Evolutionary conservation across 768 basidiomycete species (phyloP), one percentile per base, ranked within the genome.

Genomic region (Termitomyces sp.): DNA sequence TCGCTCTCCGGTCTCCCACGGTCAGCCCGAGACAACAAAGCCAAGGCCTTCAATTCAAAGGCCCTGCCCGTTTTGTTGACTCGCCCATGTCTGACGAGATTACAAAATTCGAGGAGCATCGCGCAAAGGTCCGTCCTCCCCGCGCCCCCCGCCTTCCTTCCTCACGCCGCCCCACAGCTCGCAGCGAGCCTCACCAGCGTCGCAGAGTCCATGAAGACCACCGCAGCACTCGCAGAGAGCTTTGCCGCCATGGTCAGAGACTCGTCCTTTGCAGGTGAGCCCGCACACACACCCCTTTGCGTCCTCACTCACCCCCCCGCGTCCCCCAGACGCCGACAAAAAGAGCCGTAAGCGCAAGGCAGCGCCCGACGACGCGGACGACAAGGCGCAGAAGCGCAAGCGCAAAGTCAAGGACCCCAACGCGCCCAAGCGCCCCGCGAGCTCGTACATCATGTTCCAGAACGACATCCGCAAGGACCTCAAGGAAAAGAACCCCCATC

Each of bases 381-480:
- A 58, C 3, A 55, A 71, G 50, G 62, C 68, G 47, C 76, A 77
- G 66, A 87, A 84, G 68, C 78, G 81, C 62, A 83, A 78, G 68
- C 79, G 83, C 61, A 93, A 86, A 71, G 87, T 87, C 63, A 77
- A 87, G 70, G 95, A 98, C 65, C 94, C 94, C 19, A 89, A 94
- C 70, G 94, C 94, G 56, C 96, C 96, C 33, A 97, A 95, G 69
- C 86, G 93, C 9, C 95, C 96, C 28, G 81, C 93, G 14, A 91
- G 91, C 7, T 93, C 94, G 19, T 98, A 96, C 73, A 83, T 98
- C 66, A 75, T 95, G 63, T 98, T 89, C 79, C 96, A 98, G 74
- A 97, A 96, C 68, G 89, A 90, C 14, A 79, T 94, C 53, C 87
- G 94, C 68, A 81, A 82, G 57, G 77, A 82, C 56, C 77, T 95